Evolutionary conservation across 352 stramenopile species (phyloP), one percentile per base, ranked within the genome.

Genomic region (Phytophthora multivora): DNA sequence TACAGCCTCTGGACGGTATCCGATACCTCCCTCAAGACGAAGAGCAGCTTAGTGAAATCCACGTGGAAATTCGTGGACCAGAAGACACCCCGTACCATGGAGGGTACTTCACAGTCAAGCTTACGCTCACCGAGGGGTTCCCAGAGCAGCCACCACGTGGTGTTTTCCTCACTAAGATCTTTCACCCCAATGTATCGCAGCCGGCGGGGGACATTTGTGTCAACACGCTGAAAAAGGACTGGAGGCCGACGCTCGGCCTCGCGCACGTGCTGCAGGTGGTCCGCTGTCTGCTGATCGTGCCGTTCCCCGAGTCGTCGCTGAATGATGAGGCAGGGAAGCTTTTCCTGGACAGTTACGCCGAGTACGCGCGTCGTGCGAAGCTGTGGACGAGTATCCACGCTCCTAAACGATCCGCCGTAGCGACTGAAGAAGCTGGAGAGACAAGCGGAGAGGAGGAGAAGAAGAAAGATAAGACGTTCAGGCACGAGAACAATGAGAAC

Each of bases 81-180:
- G 91, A 97, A 69, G 93, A 96, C 66, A 99, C 98, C 51, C 98
- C 97, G 25, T 99, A 99, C 80, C 90, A 99, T 59, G 92, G 84
- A 15, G 96, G 91, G 33, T 95, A 91, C 61, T 99, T 99, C 71
- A 81, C 91, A 45, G 80, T 99, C 30, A 98, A 99, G 79, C 88
- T 99, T 30, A 77, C 97, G 28, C 78, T 98, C 15, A 93, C 87
- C 21, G 81, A 90, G 25, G 84, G 91, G 35, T 97, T 96, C 56
- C 91, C 91, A 15, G 71, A 86, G 28, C 73, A 88, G 45, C 90
- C 91, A 16, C 91, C 91, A 8, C 89, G 89, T 51, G 89, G 96
- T 26, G 95, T 98, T 57, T 99, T 99, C 64, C 73, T 99, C 18
- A 99, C 97, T 31, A 99, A 99, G 84, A 99, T 99, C 51, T 99